Percentiles rank a stretch among this genome's conserved stretches.
Evolutionary conservation across 352 stramenopile species (phyloP).

Genomic region (Pythium aphanidermatum): DNA sequence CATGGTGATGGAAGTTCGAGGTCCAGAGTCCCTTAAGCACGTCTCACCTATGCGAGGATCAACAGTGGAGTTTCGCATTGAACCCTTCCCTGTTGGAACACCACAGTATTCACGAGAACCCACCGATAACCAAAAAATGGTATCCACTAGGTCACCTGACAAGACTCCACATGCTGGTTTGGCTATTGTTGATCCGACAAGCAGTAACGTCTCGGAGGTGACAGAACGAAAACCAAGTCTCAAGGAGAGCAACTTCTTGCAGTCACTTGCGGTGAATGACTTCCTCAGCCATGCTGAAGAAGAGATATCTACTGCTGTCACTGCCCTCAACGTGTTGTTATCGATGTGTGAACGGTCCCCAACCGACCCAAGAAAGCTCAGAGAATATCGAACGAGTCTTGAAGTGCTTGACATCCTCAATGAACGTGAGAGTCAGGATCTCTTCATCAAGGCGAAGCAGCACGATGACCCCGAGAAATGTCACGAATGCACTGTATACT

Average conservation of each 20-base stretch:
- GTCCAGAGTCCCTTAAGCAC: slow-evolving; percentile 4
- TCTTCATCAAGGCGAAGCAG: slow-evolving; percentile 35
- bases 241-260: slow-evolving; percentile 56
- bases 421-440: slow-evolving; percentile 44
- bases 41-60: slow-evolving; percentile 20
- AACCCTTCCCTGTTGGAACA: slow-evolving; percentile 21
- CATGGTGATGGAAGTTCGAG: slow-evolving; percentile 14
- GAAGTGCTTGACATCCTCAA: slow-evolving; percentile 64
- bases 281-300: slow-evolving; percentile 72
- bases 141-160: too few relatives aligned
- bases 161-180: too few relatives aligned
- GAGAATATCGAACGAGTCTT: slow-evolving; percentile 56
- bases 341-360: slow-evolving; percentile 58
- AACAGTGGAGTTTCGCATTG: slow-evolving; percentile 38
- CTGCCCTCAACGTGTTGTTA: slow-evolving; percentile 68
- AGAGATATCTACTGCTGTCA: slow-evolving; percentile 67
- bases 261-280: slow-evolving; percentile 52
- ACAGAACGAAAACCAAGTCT: slow-evolving; percentile 8
- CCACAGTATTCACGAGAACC: slow-evolving; percentile 20
- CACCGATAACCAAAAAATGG: too few relatives aligned
- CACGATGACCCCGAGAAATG: slow-evolving; percentile 27
- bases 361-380: slow-evolving; percentile 48
- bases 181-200: too few relatives aligned
- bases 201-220: too few relatives aligned
- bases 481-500: slow-evolving; percentile 32